Percentiles rank a stretch among this genome's conserved stretches.
Conservation (phyloP, 257 asterid genomes). For the Solanum gracilifrons region DNA sequence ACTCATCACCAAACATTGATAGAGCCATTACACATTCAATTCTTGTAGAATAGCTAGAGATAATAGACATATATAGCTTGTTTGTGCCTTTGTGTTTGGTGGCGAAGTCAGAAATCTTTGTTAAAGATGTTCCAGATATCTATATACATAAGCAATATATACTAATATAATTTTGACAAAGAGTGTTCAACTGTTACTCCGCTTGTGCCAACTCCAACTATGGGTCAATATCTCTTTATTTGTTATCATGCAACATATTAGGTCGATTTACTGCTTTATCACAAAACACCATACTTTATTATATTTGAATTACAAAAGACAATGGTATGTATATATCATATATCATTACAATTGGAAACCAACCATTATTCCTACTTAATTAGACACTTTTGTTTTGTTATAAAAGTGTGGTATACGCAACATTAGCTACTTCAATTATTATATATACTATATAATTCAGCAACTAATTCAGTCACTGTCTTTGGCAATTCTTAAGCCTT, state of each 20-base stretch:
- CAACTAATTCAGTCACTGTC: constrained; percentile 1
- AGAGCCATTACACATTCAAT: constrained; percentile 21
- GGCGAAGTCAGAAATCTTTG: background rate
- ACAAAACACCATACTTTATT: background rate
- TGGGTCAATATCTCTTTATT: background rate
- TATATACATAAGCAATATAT: too few species aligned
- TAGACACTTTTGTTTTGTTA: background rate
- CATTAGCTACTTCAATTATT: constrained; percentile 1
- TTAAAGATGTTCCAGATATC: too few species aligned
- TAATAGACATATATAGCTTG: constrained; percentile 4
- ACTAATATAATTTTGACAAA: too few species aligned
- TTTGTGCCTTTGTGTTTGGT: background rate
- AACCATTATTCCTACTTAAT: background rate
- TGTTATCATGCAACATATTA: background rate
- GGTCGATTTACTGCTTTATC: background rate
- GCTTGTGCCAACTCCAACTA: constrained; percentile 5
- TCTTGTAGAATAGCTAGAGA: background rate
- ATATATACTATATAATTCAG: background rate
- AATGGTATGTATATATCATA: background rate
- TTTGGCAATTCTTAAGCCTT: background rate
- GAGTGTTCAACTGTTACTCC: background rate
- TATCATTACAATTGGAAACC: background rate
- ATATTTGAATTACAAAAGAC: background rate
- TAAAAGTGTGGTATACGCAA: background rate
- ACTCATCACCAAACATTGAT: background rate